Percentiles rank a stretch among this genome's conserved stretches.
Conservation (phyloP, 345 rosid genomes). For the Gossypium turneri region DNA sequence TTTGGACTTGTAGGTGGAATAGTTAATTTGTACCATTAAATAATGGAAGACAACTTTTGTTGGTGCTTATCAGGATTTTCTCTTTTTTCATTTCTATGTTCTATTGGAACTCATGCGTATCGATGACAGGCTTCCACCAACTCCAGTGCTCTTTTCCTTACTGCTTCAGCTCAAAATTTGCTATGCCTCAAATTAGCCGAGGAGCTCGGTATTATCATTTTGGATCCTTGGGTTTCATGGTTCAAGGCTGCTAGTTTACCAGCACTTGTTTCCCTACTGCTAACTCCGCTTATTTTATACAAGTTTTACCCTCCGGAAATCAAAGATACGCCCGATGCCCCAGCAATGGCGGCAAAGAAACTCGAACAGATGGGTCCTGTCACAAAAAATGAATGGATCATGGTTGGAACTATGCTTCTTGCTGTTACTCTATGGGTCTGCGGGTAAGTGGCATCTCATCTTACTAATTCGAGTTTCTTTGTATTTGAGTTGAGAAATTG, state of each 20-base stretch:
- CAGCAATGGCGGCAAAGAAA: constrained; percentile 77
- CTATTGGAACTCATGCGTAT: constrained; percentile 18
- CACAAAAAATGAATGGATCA: constrained; percentile 76
- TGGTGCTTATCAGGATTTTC: too few relatives aligned
- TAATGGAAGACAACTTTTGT: too few relatives aligned
- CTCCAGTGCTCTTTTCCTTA: constrained; percentile 95
- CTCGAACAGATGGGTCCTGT: constrained; percentile 83
- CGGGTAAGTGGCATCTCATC: constrained; percentile 51
- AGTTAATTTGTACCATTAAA: too few relatives aligned
- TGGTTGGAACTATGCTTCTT: constrained; percentile 90
- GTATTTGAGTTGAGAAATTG: background rate
- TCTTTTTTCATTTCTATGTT: too few relatives aligned
- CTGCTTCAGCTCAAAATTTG: constrained; percentile 96
- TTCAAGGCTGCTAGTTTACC: constrained; percentile 93
- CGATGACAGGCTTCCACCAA: constrained; percentile 65
- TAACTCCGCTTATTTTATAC: constrained; percentile 71
- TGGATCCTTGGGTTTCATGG: constrained; percentile 95
- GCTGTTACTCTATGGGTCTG: constrained; percentile 89
- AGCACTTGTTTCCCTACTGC: constrained; percentile 62
- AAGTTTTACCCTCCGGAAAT: constrained; percentile 93
- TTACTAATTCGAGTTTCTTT: constrained; percentile 1
- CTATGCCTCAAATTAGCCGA: constrained; percentile 89
- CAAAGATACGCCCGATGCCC: constrained; percentile 95
- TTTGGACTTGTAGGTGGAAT: too few relatives aligned
- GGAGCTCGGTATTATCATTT: constrained; percentile 78